Evolutionary conservation across 768 basidiomycete genomes (phyloP).

Genomic region (Hypholoma fasciculare): DNA sequence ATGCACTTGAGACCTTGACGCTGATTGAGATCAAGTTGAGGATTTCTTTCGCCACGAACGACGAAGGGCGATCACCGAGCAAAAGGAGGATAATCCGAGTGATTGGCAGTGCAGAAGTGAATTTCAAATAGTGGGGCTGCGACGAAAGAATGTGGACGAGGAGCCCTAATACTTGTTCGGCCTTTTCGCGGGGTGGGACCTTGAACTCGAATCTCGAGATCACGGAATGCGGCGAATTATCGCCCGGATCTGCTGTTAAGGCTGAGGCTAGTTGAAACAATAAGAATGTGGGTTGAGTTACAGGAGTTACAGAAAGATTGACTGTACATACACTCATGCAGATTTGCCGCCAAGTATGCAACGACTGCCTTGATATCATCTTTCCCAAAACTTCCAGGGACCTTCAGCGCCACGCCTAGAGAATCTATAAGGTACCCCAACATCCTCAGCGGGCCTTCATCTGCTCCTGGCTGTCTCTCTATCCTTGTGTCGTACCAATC

Average conservation of each 20-base stretch:
- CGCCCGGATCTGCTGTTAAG: slow-evolving; percentile 18
- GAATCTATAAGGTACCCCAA: slow-evolving; percentile 55
- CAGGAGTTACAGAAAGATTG: not conserved
- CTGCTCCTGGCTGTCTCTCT: not conserved
- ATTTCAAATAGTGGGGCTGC: slow-evolving; percentile 62
- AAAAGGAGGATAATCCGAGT: slow-evolving; percentile 79
- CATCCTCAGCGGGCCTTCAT: slow-evolving; percentile 32
- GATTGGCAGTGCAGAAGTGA: slow-evolving; percentile 72
- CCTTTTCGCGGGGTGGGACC: slow-evolving; percentile 51
- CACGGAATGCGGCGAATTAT: slow-evolving; percentile 55
- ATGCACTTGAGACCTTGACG: slow-evolving; percentile 55
- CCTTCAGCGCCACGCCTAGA: slow-evolving; percentile 58
- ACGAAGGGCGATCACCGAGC: slow-evolving; percentile 71
- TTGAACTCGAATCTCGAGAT: slow-evolving; percentile 54
- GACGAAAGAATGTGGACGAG: slow-evolving; percentile 63
- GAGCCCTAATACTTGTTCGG: slow-evolving; percentile 64
- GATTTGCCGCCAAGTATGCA: slow-evolving; percentile 81
- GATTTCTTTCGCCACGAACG: slow-evolving; percentile 58
- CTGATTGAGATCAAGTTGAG: slow-evolving; percentile 60
- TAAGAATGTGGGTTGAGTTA: slow-evolving; percentile 9
- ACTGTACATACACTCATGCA: slow-evolving; percentile 57
- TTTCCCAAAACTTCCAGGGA: slow-evolving; percentile 56
- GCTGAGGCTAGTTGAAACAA: slow-evolving; percentile 1
- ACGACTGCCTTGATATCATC: slow-evolving; percentile 87
- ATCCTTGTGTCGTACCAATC: slow-evolving; percentile 59